Base-by-base conservation (phyloP, 805 yeast genomes). In the Candida coleopterorum region DNA sequence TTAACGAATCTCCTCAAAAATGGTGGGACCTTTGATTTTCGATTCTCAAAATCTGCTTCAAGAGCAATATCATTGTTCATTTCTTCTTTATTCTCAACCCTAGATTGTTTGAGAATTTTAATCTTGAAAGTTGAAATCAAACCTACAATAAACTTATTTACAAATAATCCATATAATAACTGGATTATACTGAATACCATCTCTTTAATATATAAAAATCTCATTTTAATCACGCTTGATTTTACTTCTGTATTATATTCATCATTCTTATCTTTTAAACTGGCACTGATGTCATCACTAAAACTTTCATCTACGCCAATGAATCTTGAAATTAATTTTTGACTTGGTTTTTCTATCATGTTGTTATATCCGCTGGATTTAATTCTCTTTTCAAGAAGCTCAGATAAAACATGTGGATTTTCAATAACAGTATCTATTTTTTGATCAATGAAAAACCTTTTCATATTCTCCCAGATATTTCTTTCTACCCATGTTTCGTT, bases 401-500 rank as follows among this genome's bases (percentile, higher is more conserved):
- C 4, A 4, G 9, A 5, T 7, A 9, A 9, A 3, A 15, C 9
- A 6, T 18, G 14, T 6, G 8, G 30, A 11, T 15, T 4, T 7
- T 15, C 16, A 4, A 6, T n/a, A 25, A 12, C 26, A n/a, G 6
- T 4, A 24, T 16, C 6, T 10, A 17, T 3, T 7, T 31, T 21
- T 16, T 8, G 7, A 9, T 6, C 6, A 11, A 4, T 4, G 4
- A 11, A 11, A 4, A 22, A 6, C 8, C 12, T 20, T 18, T 29
- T 25, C n/a, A 43, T 10, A 9, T 35, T 41, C 27, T 46, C 40
- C 59, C 57, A 53, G 23, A 56, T 40, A 29, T 48, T 48, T 17
- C 61, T 50, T 35, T 77, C 83, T 14, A 81, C 41, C 75, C 80
- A 83, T 0, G 85, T 81, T 10, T 62, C 55, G 9, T 54, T 51